These are phyloP conservation scores for Cercospora sojina DNA, from an alignment of 2,329 filamentous ascomycete genomes.

Conservation along the genomic window DNA sequence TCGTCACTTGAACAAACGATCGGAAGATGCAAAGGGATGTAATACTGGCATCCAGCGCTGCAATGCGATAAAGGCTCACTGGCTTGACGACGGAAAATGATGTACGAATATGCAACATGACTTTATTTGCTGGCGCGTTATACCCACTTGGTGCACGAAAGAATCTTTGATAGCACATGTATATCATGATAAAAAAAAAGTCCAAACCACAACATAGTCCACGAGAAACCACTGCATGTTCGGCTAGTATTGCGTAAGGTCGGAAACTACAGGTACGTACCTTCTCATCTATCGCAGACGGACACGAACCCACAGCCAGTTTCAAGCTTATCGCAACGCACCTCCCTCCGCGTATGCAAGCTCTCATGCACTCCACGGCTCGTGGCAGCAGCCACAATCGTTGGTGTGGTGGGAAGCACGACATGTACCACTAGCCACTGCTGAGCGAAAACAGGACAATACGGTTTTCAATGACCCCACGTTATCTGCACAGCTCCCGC, in stretches of 20 bases:
- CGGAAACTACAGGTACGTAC: constrained; percentile 7
- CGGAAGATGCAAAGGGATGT: not conserved
- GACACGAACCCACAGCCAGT: not conserved
- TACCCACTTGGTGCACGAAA: constrained; percentile 21
- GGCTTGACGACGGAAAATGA: constrained; percentile 11
- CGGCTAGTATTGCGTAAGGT: not conserved
- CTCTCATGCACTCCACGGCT: constrained; percentile 5
- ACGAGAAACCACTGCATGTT: constrained; percentile 9
- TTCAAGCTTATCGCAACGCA: constrained; percentile 11
- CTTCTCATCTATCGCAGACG: constrained; percentile 3
- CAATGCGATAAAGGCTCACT: not conserved
- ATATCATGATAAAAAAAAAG: not conserved
- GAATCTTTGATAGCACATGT: constrained; percentile 3
- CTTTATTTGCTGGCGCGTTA: constrained; percentile 25
- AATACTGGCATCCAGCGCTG: not conserved
- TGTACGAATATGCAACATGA: constrained; percentile 15
- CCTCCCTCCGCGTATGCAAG: not conserved
- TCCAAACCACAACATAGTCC: constrained; percentile 5
- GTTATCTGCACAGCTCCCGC: not conserved
- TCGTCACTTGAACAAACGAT: not conserved
- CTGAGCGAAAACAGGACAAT: not conserved
- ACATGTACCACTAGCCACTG: not conserved
- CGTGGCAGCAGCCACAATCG: constrained; percentile 3
- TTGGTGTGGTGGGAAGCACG: not conserved
- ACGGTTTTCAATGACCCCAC: not conserved